Evolutionary conservation across 441 rosid genomes (phyloP), one percentile per base, ranked within the genome.

Genomic region (Pelargonium cotyledonis): DNA sequence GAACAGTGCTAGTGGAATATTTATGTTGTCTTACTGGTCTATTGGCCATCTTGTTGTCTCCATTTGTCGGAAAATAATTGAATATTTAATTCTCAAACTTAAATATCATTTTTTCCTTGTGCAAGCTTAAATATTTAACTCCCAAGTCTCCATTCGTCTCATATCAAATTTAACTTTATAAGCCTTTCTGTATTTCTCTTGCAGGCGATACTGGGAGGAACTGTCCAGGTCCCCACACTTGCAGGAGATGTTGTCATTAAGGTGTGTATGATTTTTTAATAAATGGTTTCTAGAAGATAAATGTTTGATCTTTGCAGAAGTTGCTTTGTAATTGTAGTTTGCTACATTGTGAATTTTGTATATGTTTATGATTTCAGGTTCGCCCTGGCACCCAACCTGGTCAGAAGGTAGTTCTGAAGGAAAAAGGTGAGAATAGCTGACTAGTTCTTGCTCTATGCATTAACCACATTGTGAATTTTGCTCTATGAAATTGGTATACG

Each of bases 171-270:
- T 10, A 55, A 55, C 61, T 16, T 15, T 0, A 53, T 53, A 55
- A 6, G 16, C 61, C 61, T 5, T 7, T 55, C 61, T 55, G 16
- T 19, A 55, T 15, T 55, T 55, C 23, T 38, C 58, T 16, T 66
- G 70, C 94, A 95, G 99, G 99, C 99, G 67, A 83, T 92, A 69
- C 83, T 95, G 78, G 99, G 99, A 63, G 99, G 99, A 77, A 92
- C 99, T 53, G 80, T 95, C 73, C 94, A 89, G 77, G 98, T 92
- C 74, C 99, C 99, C 61, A 95, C 98, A 63, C 96, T 92, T 61
- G 88, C 95, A 0, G 98, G 99, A 65, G 97, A 92, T 83, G 96
- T 92, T 73, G 96, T 92, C 11, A 85, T 95, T 11, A 95, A 91
- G 96, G 99, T 66, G 11, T 66, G 9, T 65, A n/a, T 47, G 35